These are phyloP conservation scores for Citrus sinensis DNA, from an alignment of 345 rosid species.

Conservation along the genomic window DNA sequence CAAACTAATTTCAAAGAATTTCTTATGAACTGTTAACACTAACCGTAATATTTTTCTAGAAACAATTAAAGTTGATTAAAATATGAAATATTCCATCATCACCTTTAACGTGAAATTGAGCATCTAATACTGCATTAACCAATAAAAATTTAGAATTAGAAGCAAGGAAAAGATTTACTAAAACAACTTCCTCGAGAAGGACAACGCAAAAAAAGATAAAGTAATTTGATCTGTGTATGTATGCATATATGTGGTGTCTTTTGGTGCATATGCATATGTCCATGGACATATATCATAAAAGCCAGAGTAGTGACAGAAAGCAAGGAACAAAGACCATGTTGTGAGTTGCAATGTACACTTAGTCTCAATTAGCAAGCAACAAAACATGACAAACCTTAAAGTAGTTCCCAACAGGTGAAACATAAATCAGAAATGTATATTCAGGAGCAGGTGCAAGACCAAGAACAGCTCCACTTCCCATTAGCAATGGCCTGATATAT, in stretches of 20 bases:
- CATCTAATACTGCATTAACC: not conserved
- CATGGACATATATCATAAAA: not conserved
- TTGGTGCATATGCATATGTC: not conserved
- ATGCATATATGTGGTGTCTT: not conserved
- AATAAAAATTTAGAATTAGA: not conserved
- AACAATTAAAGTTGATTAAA: not conserved
- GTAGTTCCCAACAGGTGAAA: constrained; percentile 96
- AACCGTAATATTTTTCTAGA: not conserved
- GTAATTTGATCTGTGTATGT: not conserved
- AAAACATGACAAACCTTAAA: constrained; percentile 59
- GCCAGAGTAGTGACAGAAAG: not conserved
- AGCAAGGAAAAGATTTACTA: not conserved
- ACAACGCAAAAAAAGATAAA: not conserved
- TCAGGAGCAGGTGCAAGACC: constrained; percentile 99
- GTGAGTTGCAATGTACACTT: not conserved
- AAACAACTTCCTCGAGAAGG: not conserved
- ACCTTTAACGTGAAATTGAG: not conserved
- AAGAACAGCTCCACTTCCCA: constrained; percentile 98
- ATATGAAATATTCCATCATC: not conserved
- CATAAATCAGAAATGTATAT: constrained; percentile 84
- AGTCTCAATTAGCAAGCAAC: not conserved
- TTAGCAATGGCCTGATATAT: constrained; percentile 82
- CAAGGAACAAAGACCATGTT: not conserved
- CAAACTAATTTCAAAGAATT: not conserved
- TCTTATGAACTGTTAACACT: not conserved